Conservation (phyloP, 1,284 basidiomycete genomes). For the Boletus holoroseus region DNA sequence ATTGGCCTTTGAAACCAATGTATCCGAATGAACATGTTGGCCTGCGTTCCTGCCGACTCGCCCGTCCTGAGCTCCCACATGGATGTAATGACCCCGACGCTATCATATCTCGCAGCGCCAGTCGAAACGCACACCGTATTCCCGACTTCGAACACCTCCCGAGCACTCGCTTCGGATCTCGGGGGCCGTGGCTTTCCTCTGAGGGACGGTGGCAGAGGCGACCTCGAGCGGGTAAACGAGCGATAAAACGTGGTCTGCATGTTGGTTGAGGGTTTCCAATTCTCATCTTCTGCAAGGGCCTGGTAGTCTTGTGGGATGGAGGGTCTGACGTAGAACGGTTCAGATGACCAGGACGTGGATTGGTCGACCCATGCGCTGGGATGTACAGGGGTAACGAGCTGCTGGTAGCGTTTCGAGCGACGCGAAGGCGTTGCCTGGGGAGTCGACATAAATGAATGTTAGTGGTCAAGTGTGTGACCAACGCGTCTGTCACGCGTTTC, state of each 20-base stretch:
- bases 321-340: conserved; percentile 37
- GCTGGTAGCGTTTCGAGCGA: conserved; percentile 52
- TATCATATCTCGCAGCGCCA: conserved; percentile 44
- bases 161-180: conserved; percentile 14
- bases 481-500: conserved; percentile 26
- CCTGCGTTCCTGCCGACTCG: conserved; percentile 25
- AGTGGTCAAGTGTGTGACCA: conserved; percentile 13
- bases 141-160: conserved; percentile 46
- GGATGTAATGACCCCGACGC: conserved; percentile 58
- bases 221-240: conserved; percentile 30
- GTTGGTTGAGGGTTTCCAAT: conserved; percentile 18
- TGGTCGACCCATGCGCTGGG: conserved; percentile 29
- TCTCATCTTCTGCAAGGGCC: conserved; percentile 35
- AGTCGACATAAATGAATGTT: conserved; percentile 20
- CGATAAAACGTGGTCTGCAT: conserved; percentile 30
- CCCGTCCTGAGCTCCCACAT: conserved; percentile 52
- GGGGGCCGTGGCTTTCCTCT: conserved; percentile 27
- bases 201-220: conserved; percentile 16
- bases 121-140: conserved; percentile 64
- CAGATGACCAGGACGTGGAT: conserved; percentile 39
- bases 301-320: conserved; percentile 31
- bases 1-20: conserved; percentile 68
- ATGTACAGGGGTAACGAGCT: conserved; percentile 40
- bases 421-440: conserved; percentile 35
- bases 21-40: conserved; percentile 48